phyloP scores from a whole-genome alignment of 257 asterid species.

The Ballota nigra region DNA sequence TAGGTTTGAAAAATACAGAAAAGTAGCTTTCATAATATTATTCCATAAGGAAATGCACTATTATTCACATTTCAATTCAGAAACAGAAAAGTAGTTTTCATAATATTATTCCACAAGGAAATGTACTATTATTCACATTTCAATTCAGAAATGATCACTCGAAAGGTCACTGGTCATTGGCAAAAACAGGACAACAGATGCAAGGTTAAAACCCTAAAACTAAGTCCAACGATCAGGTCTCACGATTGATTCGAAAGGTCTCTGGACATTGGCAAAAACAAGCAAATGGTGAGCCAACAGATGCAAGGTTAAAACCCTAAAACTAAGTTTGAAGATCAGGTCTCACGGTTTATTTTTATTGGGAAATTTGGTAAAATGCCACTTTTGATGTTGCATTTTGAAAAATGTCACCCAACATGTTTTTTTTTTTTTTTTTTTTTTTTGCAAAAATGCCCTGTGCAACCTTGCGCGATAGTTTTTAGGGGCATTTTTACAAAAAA shows the following conservation, averaged over 20 bases:
- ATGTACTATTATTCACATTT: not conserved
- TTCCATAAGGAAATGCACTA: not conserved
- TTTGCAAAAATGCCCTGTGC: too few species aligned
- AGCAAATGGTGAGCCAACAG: not conserved
- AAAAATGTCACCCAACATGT: too few species aligned
- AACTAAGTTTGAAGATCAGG: not conserved
- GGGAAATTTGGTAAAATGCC: too few species aligned
- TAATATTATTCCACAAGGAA: not conserved
- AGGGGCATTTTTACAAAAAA: too few species aligned
- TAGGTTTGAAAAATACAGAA: conserved; percentile 21
- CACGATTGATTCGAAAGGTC: not conserved
- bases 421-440: too few species aligned
- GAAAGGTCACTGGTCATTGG: not conserved
- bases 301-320: conserved; percentile 3
- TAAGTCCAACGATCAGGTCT: not conserved
- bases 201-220: conserved; percentile 2
- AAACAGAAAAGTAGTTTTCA: conserved; percentile 10
- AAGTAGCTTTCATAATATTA: conserved; percentile 14
- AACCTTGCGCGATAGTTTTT: too few species aligned
- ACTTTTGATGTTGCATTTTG: too few species aligned
- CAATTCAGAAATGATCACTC: not conserved
- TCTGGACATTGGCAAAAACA: not conserved
- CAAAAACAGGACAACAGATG: not conserved
- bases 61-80: not conserved
- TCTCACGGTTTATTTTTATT: too few species aligned